Evolutionary conservation across 83 land plant species (phyloP).

Genomic region (Picea abies): DNA sequence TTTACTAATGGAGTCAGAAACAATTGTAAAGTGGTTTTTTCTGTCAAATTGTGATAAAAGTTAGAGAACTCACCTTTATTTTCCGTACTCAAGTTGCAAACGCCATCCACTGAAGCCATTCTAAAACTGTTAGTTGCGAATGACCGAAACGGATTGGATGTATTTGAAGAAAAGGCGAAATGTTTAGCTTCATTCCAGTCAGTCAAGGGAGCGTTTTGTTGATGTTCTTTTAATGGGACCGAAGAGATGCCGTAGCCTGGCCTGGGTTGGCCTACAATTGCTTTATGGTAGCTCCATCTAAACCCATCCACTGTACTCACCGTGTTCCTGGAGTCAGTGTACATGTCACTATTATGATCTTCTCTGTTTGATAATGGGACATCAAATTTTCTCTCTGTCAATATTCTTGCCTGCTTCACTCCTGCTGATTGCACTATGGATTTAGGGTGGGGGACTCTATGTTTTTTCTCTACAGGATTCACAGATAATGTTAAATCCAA

Average conservation of each 20-base stretch:
- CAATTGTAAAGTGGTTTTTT: not conserved
- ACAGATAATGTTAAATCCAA: constrained; percentile 10
- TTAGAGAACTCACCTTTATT: not conserved
- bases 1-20: not conserved
- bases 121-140: not conserved
- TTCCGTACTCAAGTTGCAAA: not conserved
- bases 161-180: not conserved
- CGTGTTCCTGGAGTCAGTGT: not conserved
- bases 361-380: too few relatives aligned
- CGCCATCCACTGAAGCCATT: not conserved
- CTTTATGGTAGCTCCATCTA: constrained; percentile 8
- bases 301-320: not conserved
- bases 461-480: not conserved
- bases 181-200: not conserved
- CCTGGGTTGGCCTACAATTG: not conserved
- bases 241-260: not conserved
- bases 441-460: not conserved
- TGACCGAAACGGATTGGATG: too few relatives aligned
- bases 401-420: not conserved
- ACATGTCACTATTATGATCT: too few relatives aligned
- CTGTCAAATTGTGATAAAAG: not conserved
- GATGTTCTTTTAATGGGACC: not conserved
- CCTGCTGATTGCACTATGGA: not conserved
- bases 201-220: not conserved
- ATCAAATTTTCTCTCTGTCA: not conserved